phyloP scores from a whole-genome alignment of 2,329 filamentous ascomycete genomes.

The Alternaria triticimaculans region DNA sequence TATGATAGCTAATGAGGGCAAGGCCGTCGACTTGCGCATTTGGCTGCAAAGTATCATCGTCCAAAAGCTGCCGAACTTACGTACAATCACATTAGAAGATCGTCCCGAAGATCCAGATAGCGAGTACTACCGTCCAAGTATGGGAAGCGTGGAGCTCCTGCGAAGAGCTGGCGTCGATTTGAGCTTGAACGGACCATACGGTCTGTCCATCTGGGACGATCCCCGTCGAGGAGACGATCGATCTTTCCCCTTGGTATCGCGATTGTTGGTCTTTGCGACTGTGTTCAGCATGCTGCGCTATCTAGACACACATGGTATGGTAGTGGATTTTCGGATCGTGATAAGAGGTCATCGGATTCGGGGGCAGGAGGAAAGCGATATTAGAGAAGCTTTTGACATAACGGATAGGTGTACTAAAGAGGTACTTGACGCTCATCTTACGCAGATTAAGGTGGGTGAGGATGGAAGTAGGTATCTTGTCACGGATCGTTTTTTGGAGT shows the following conservation, averaged over 20 bases:
- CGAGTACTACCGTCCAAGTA: background rate
- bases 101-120: background rate
- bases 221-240: background rate
- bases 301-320: background rate
- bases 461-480: background rate
- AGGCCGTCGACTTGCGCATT: background rate
- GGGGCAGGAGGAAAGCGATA: background rate
- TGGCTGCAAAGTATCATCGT: background rate
- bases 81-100: background rate
- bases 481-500: fast-evolving
- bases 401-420: background rate
- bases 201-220: no score
- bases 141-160: background rate
- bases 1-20: background rate
- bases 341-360: background rate
- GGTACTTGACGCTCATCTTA: background rate
- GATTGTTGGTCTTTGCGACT: background rate
- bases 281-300: background rate
- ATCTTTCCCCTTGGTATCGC: background rate
- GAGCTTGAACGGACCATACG: background rate
- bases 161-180: background rate
- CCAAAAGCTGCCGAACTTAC: background rate
- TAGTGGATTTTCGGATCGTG: background rate
- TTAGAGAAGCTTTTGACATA: background rate
- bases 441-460: background rate